Base-by-base conservation (phyloP, 192 early-diverging fungal genomes). In the Backusella liffmaniae region DNA sequence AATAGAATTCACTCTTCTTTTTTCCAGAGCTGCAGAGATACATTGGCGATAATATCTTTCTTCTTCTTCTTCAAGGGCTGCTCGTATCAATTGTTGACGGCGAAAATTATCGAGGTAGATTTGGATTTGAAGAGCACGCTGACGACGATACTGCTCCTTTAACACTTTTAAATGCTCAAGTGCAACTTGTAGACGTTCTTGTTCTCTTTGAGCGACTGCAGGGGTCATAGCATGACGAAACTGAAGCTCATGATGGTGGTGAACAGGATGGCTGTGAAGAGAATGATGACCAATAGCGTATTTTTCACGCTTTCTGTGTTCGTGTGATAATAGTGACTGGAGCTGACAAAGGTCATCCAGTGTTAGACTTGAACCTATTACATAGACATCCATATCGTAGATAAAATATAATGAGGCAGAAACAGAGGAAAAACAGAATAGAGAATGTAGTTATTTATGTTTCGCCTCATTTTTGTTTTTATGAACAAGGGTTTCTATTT, bases 1-100 rank as follows among this genome's bases (percentile, higher is more conserved):
- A 36, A 41, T 53, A 21, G 37, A 6, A 26, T 53, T 39, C 16
- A 32, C 42, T 69, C 34, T 16, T 29, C 10, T 29, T 36, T 53
- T 35, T 42, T 53, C 74, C 34, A 69, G 26, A 23, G 76, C 68
- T 34, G 70, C 70, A 4, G 62, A 41, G 18, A 66, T 32, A 39
- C 62, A 66, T 59, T 77, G 76, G 1, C 68, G 76, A 23, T 77
- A 66, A 41, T 66, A 44, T 23, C 39, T 53, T 21, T 71, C 44
- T 18, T 53, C 69, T 42, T 71, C 68, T 35, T 71, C 51, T 26
- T 56, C 35, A 21, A 46, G 51, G 1, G 21, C 41, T 26, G 34
- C 16, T 16, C 53, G 67, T 32, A 70, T 9, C 12, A 76, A 26
- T 15, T 44, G 59, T n/a, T 66, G 59, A 5, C 56, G 73, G 13